Evolutionary conservation across 2,329 filamentous ascomycete genomes (phyloP).

Genomic region (Aspergillus calidoustus): DNA sequence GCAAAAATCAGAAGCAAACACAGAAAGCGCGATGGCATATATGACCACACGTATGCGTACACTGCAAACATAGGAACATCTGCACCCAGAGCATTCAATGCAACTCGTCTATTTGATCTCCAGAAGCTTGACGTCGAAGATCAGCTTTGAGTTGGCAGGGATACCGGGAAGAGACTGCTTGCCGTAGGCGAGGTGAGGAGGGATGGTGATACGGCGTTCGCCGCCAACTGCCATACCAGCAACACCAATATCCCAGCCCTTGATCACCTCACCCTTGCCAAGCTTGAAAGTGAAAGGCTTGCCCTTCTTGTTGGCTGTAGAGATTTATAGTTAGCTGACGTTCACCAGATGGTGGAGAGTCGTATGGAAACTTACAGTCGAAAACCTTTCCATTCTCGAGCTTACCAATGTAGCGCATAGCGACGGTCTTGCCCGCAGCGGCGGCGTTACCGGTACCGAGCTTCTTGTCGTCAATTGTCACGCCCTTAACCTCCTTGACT

Average conservation of each 20-base stretch:
- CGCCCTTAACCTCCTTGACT: constrained; percentile 81
- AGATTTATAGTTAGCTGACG: constrained; percentile 9
- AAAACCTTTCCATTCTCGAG: constrained; percentile 93
- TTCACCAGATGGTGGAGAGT: background rate
- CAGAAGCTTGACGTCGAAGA: constrained; percentile 88
- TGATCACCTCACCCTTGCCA: constrained; percentile 93
- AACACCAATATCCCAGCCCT: constrained; percentile 97
- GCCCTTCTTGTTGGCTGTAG: constrained; percentile 92
- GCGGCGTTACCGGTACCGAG: constrained; percentile 79
- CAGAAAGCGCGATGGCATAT: constrained; percentile 8
- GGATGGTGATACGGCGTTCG: constrained; percentile 91
- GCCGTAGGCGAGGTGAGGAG: constrained; percentile 86
- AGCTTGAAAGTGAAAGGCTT: constrained; percentile 97
- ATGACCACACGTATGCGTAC: constrained; percentile 1
- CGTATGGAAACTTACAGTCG: constrained; percentile 67
- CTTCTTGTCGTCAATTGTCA: constrained; percentile 96
- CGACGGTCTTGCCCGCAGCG: constrained; percentile 88
- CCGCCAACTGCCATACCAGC: constrained; percentile 90
- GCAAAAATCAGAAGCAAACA: constrained; percentile 13
- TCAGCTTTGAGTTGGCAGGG: constrained; percentile 85
- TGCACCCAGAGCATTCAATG: background rate
- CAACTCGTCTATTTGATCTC: constrained; percentile 71
- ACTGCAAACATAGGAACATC: background rate
- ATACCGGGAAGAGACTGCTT: constrained; percentile 82
- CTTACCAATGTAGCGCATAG: constrained; percentile 98